A percentile compares a stretch with the other conserved stretches of the same genome.
phyloP scores from a whole-genome alignment of 176 grass and related monocot species.

The Pharus latifolius region DNA sequence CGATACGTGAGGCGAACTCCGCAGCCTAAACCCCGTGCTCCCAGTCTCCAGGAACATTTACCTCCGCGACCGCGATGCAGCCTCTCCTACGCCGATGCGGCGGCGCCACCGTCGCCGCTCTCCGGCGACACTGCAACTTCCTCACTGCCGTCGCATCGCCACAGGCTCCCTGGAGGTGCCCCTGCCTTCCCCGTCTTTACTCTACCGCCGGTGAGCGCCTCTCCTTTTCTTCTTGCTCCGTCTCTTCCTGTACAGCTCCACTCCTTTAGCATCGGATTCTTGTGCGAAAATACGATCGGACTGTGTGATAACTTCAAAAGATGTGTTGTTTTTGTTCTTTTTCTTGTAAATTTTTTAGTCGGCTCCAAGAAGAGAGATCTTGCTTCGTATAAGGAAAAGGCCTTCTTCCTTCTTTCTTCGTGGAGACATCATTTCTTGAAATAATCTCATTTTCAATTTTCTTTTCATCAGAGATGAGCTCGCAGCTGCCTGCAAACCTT shows the following conservation, averaged over 20 bases:
- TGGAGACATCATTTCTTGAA: neutral
- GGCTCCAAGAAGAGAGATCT: neutral
- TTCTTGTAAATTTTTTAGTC: neutral
- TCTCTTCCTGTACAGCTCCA: neutral
- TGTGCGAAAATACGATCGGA: neutral
- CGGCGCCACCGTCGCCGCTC: constrained; percentile 9
- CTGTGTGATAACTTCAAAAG: neutral
- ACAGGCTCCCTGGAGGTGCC: neutral
- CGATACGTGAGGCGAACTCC: neutral
- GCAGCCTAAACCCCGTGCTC: neutral
- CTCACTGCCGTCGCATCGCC: neutral
- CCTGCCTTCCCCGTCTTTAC: neutral
- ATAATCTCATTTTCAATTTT: neutral
- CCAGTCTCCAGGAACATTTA: too few species aligned
- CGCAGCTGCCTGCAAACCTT: constrained; percentile 52
- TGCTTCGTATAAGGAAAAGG: neutral
- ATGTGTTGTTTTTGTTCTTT: neutral
- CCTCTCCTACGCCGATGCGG: constrained; percentile 24
- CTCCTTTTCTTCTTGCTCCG: neutral
- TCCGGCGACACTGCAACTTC: neutral
- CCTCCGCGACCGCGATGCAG: constrained; percentile 19
- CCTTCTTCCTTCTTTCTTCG: neutral
- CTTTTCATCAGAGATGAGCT: constrained; percentile 30
- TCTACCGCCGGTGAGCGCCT: constrained; percentile 25
- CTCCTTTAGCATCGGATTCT: neutral